Base-by-base conservation (phyloP, 2,329 filamentous ascomycete genomes). In the Didymella segeticola region DNA sequence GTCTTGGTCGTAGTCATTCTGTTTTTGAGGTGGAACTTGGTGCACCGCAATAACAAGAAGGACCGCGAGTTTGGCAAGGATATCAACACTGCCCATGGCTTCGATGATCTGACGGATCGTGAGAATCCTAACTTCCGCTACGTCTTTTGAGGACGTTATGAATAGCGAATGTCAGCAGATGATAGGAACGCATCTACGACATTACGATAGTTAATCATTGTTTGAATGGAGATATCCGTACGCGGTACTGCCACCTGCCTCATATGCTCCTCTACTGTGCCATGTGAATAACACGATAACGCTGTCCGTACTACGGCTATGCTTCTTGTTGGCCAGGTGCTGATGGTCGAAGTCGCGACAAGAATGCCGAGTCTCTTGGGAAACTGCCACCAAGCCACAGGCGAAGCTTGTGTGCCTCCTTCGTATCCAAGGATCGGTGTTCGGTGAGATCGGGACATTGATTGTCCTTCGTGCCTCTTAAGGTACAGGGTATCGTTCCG, bases 51-150 rank as follows among this genome's bases (percentile, higher is more conserved):
- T 62, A 82, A 78, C 67, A 82, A 78, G 69, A 83, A 84, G 51
- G 84, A 86, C 47, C 70, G 72, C 4, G 62, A 68, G 53, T 68
- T 68, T 42, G 65, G 65, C 14, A 53, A 82, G 47, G 71, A 68
- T 7, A 66, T 60, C 27, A 61, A 47, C 25, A 45, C 36, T 3
- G 58, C 64, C 1, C 82, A 85, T 62, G 84, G 82, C 1, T 88
- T 85, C 67, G 84, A 87, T 65, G 85, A 88, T 66, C 74, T 86
- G 66, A 88, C 85, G 5, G 86, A 88, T 66, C 77, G 73, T 70
- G 82, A 86, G 77, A 88, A 87, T 63, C 62, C 79, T 23, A 82
- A 82, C 56, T 87, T 87, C 70, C 77, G 83, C 54, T 87, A 87
- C 64, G 80, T 84, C 36, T 70, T 63, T 47, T 73, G 66, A 43